Conservation (phyloP, 306 rosid genomes). For the Glycine latifolia region DNA sequence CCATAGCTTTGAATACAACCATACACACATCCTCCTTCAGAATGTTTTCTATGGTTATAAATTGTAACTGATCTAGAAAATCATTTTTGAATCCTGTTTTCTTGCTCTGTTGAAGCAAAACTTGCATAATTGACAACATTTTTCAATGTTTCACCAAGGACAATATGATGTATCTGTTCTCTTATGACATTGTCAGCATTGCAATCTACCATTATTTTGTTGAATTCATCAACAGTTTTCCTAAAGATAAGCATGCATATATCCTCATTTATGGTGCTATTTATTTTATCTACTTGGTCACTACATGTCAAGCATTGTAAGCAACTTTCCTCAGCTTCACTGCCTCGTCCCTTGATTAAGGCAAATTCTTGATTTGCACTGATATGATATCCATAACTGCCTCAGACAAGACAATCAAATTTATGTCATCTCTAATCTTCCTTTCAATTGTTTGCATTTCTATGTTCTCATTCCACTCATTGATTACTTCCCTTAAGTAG, state of each 20-base stretch:
- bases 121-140: slow-evolving; percentile 20
- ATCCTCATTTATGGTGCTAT: slow-evolving; percentile 53
- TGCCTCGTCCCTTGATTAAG: slow-evolving; percentile 16
- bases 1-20: slow-evolving; percentile 56
- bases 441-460: slow-evolving; percentile 54
- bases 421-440: slow-evolving; percentile 57
- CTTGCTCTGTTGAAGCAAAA: slow-evolving; percentile 37
- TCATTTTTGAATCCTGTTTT: slow-evolving; percentile 21
- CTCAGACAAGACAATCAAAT: slow-evolving; percentile 49
- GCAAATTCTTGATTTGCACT: slow-evolving; percentile 34
- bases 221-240: slow-evolving; percentile 54
- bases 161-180: slow-evolving; percentile 50
- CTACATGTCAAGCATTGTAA: slow-evolving; percentile 20
- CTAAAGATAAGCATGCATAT: slow-evolving; percentile 45
- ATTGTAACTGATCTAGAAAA: slow-evolving; percentile 28
- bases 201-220: slow-evolving; percentile 44
- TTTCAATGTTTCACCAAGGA: slow-evolving; percentile 56
- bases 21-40: slow-evolving; percentile 55
- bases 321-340: slow-evolving; percentile 28
- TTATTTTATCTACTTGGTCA: slow-evolving; percentile 38
- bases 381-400: slow-evolving; percentile 39
- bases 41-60: slow-evolving; percentile 34
- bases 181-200: slow-evolving; percentile 40
- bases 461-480: slow-evolving; percentile 56
- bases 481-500: slow-evolving; percentile 47